These are phyloP conservation scores for Pharnaceum exiguum DNA, from an alignment of 148 eudicot genomes.

Conservation along the genomic window DNA sequence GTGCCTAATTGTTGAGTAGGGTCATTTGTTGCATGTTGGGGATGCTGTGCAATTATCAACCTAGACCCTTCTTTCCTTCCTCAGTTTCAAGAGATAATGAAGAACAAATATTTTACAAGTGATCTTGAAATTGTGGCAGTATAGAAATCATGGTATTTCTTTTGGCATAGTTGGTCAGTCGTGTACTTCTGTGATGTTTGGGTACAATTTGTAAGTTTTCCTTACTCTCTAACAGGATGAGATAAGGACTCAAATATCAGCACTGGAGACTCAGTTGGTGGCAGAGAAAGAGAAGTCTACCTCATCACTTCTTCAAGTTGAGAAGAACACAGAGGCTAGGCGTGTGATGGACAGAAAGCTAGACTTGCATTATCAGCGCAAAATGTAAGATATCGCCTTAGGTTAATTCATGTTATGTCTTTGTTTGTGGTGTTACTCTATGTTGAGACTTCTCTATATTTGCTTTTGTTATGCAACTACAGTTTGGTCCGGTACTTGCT, in stretches of 20 bases:
- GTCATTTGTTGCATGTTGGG: too few species aligned
- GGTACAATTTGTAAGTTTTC: not conserved
- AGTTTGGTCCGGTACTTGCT: not conserved
- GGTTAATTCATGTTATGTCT: not conserved
- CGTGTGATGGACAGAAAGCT: constrained; percentile 66
- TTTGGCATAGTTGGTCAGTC: not conserved
- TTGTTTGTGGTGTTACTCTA: not conserved
- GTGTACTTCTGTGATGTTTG: not conserved
- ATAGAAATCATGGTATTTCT: not conserved
- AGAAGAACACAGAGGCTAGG: constrained; percentile 44
- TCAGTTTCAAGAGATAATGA: too few species aligned
- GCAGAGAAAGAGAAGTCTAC: constrained; percentile 53
- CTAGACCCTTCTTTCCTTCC: too few species aligned
- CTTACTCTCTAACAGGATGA: constrained; percentile 48
- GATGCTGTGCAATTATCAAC: too few species aligned
- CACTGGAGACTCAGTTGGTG: constrained; percentile 50
- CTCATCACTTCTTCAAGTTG: constrained; percentile 42
- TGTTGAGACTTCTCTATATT: not conserved
- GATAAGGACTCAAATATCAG: constrained; percentile 51
- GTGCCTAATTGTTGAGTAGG: too few species aligned
- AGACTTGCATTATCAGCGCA: constrained; percentile 81
- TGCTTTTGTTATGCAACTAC: not conserved
- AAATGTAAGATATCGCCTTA: constrained; percentile 51
- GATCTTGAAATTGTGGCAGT: too few species aligned
- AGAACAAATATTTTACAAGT: too few species aligned